Evolutionary conservation across 2,329 filamentous ascomycete genomes (phyloP).

Genomic region (Thelonectria blattea): DNA sequence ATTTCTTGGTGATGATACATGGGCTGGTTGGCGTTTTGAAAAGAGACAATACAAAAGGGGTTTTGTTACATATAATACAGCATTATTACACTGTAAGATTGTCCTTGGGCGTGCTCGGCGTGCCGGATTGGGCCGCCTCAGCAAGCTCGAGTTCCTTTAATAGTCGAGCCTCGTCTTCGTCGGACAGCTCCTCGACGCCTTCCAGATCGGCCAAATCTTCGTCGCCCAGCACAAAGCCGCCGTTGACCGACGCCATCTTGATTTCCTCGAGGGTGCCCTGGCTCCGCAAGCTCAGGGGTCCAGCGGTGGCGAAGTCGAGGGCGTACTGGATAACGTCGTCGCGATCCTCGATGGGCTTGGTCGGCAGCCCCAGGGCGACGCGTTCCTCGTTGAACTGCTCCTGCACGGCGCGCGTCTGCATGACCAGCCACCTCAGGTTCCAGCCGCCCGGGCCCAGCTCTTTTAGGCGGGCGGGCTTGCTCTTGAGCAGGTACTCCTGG

Average conservation of each 20-base stretch:
- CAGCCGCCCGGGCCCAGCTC: conserved; percentile 91
- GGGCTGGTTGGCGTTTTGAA: conserved; percentile 33
- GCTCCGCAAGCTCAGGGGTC: conserved; percentile 45
- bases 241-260: conserved; percentile 48
- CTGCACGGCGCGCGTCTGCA: conserved; percentile 75
- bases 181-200: conserved; percentile 47
- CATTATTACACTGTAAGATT: conserved; percentile 33
- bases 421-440: conserved; percentile 86
- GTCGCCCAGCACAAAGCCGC: conserved; percentile 54
- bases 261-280: conserved; percentile 48
- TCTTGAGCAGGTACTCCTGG: conserved; percentile 87
- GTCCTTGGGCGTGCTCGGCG: conserved; percentile 19
- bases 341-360: conserved; percentile 44
- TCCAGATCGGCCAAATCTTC: conserved; percentile 47
- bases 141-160: conserved; percentile 42
- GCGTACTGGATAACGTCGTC: conserved; percentile 49
- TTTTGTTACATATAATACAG: conserved; percentile 41
- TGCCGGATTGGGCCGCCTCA: conserved; percentile 26
- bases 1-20: conserved; percentile 34
- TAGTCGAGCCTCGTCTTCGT: conserved; percentile 45
- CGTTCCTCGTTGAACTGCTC: conserved; percentile 71
- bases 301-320: conserved; percentile 50
- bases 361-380: conserved; percentile 64
- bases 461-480: conserved; percentile 77
- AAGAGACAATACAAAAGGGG: conserved; percentile 25